These are phyloP conservation scores for Ophiocordyceps robertsii DNA, from an alignment of 2,329 filamentous ascomycete species.

Conservation along the genomic window DNA sequence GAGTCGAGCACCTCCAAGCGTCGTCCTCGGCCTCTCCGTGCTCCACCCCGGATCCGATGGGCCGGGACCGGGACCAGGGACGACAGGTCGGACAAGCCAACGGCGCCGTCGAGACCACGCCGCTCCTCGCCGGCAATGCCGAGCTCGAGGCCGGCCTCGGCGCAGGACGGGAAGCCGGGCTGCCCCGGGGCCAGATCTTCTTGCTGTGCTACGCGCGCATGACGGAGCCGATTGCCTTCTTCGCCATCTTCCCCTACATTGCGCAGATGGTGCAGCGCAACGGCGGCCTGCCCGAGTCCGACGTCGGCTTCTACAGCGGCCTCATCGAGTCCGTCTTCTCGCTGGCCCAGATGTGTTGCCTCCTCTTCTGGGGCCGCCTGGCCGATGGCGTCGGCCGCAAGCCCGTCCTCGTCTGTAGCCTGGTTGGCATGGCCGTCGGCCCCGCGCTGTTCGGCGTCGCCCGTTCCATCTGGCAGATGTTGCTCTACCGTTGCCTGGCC, in stretches of 20 bases:
- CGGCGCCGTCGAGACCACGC: neutral
- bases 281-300: conserved; percentile 44
- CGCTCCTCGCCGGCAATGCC: neutral
- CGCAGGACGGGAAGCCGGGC: neutral
- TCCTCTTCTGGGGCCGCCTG: conserved; percentile 57
- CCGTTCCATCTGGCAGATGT: conserved; percentile 57
- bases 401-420: conserved; percentile 54
- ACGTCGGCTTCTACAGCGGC: conserved; percentile 69
- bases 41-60: too few species aligned
- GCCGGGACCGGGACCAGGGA: neutral
- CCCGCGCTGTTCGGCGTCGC: conserved; percentile 58
- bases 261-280: conserved; percentile 62
- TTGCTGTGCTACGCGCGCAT: conserved; percentile 61
- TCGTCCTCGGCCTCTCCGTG: neutral
- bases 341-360: conserved; percentile 61
- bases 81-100: neutral
- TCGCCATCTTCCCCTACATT: conserved; percentile 70
- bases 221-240: conserved; percentile 70
- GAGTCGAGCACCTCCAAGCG: too few species aligned
- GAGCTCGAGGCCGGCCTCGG: too few species aligned
- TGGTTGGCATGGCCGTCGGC: conserved; percentile 47
- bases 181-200: conserved; percentile 41
- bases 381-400: conserved; percentile 57
- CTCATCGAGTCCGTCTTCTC: conserved; percentile 65
- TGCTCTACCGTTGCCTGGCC: conserved; percentile 55